phyloP scores from a whole-genome alignment of 345 rosid species.

The Atalantia buxifolia region DNA sequence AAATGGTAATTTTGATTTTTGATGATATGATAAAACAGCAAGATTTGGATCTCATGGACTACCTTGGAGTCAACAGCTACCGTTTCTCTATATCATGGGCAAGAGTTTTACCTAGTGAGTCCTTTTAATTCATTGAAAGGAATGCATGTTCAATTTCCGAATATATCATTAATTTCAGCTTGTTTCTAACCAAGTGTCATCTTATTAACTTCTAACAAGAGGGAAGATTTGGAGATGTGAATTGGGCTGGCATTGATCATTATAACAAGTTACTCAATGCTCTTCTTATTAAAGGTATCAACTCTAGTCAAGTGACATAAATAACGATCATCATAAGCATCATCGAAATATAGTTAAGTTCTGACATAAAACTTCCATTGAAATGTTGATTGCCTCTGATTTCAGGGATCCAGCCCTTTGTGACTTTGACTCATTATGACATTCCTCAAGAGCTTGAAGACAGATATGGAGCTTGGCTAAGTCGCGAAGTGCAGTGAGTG shows the following conservation, averaged over 20 bases:
- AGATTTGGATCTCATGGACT: conserved; percentile 55
- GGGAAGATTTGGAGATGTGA: conserved; percentile 67
- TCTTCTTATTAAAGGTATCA: conserved; percentile 48
- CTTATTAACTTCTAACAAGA: conserved; percentile 27
- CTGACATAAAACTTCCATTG: background rate
- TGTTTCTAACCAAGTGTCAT: background rate
- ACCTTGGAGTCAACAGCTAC: conserved; percentile 61
- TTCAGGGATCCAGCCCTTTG: conserved; percentile 84
- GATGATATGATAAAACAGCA: conserved; percentile 35
- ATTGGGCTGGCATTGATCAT: conserved; percentile 51
- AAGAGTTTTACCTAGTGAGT: conserved; percentile 71
- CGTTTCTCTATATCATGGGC: conserved; percentile 87
- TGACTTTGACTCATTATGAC: conserved; percentile 68
- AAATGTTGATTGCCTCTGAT: background rate
- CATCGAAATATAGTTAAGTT: background rate
- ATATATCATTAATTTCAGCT: background rate
- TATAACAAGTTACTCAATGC: conserved; percentile 57
- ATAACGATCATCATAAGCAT: too few species aligned
- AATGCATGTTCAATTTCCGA: background rate
- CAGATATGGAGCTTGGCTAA: conserved; percentile 77
- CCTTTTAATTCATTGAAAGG: background rate
- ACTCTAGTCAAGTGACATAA: background rate
- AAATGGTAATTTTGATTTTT: conserved; percentile 11
- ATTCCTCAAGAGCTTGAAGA: conserved; percentile 72
- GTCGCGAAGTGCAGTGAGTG: conserved; percentile 52